These are phyloP conservation scores for Solanum arcanum DNA, from an alignment of 257 asterid genomes.

Conservation along the genomic window DNA sequence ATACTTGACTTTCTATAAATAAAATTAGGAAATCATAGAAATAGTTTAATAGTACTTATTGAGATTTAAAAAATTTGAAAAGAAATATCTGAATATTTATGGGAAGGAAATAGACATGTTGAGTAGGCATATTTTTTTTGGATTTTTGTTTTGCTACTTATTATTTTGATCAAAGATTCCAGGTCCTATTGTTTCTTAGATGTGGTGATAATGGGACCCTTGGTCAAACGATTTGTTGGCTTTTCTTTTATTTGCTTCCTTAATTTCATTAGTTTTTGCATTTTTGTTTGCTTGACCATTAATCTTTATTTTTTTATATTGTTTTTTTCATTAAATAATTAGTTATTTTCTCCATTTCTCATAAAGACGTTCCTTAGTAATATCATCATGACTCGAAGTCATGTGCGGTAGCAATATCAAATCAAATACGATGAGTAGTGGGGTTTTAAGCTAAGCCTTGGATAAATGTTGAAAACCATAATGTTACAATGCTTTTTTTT, in stretches of 20 bases:
- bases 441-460: not conserved
- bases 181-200: not conserved
- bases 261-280: not conserved
- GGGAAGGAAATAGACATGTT: constrained; percentile 14
- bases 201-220: constrained; percentile 17
- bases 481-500: too few relatives aligned
- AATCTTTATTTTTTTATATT: not conserved
- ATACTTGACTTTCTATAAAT: not conserved
- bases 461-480: too few relatives aligned
- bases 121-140: constrained; percentile 25
- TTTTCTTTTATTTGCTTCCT: constrained; percentile 5
- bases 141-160: constrained; percentile 16
- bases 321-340: not conserved
- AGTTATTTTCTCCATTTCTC: too few relatives aligned
- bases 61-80: not conserved
- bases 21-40: not conserved
- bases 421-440: not conserved
- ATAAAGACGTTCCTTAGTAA: too few relatives aligned
- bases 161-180: constrained; percentile 17
- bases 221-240: constrained; percentile 38
- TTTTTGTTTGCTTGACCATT: not conserved
- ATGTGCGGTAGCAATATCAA: not conserved
- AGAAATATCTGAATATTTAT: constrained; percentile 3
- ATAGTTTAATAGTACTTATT: not conserved
- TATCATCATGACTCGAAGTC: not conserved